Evolutionary conservation across 768 basidiomycete species (phyloP).

Genomic region (Hortiboletus flavorubellus): DNA sequence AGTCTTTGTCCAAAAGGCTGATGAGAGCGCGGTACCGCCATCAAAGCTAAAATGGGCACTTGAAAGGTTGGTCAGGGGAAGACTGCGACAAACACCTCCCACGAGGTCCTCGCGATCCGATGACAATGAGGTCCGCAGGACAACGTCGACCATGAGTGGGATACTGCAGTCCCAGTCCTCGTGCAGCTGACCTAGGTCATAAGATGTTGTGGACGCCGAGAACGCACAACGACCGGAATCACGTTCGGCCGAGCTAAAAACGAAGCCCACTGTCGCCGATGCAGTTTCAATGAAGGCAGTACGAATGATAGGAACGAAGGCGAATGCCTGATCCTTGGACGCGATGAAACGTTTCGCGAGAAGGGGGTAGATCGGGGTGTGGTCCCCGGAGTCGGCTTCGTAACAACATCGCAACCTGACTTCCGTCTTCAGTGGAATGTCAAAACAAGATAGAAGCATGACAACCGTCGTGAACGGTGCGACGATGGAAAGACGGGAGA

Average conservation of each 20-base stretch:
- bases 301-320: slow-evolving; percentile 10
- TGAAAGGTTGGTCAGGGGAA: slow-evolving; percentile 12
- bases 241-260: slow-evolving; percentile 14
- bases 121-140: slow-evolving; percentile 1
- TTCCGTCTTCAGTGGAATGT: slow-evolving; percentile 11
- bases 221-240: slow-evolving; percentile 10
- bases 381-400: slow-evolving; percentile 2
- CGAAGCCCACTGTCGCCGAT: slow-evolving; percentile 12
- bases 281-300: slow-evolving; percentile 8
- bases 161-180: slow-evolving; percentile 22
- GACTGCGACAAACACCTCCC: slow-evolving; percentile 8
- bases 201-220: slow-evolving; percentile 2
- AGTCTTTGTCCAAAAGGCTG: slow-evolving; percentile 15
- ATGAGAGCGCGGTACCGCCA: slow-evolving; percentile 2
- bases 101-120: slow-evolving; percentile 14
- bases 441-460: slow-evolving; percentile 8
- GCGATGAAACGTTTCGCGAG: slow-evolving; percentile 15
- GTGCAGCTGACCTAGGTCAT: slow-evolving; percentile 1
- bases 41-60: slow-evolving; percentile 13
- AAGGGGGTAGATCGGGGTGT: slow-evolving; percentile 12
- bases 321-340: not conserved
- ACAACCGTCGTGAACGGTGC: slow-evolving; percentile 19
- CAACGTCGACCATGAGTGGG: slow-evolving; percentile 17
- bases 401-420: slow-evolving; percentile 16
- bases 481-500: slow-evolving; percentile 16